These are phyloP conservation scores for Eimeria praecox DNA, from an alignment of 169 alveolate species.

Conservation along the genomic window DNA sequence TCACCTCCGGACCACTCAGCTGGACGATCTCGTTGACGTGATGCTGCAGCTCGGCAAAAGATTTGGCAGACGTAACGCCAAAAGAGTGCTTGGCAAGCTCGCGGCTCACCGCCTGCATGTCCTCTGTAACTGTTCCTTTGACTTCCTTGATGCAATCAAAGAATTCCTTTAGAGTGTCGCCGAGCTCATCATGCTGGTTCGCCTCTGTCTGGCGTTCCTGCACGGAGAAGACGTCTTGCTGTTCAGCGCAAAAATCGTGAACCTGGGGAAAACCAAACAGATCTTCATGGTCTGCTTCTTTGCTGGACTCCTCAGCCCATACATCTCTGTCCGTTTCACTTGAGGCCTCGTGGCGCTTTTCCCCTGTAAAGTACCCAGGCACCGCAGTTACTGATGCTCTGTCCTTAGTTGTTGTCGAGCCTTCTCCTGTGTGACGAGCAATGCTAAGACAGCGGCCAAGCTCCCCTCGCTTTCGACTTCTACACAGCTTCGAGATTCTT, in stretches of 20 bases:
- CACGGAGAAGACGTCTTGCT: background rate
- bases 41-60: conserved; percentile 68
- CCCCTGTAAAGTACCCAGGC: background rate
- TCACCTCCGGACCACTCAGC: conserved; percentile 70
- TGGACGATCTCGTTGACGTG: conserved; percentile 58
- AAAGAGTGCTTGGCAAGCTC: conserved; percentile 28
- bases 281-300: background rate
- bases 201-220: conserved; percentile 2
- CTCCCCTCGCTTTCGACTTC: background rate
- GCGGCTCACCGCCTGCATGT: conserved; percentile 52
- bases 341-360: background rate
- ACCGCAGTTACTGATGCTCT: background rate
- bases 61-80: conserved; percentile 53
- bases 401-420: background rate
- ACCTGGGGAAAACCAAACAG: background rate
- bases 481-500: background rate
- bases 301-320: background rate
- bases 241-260: background rate
- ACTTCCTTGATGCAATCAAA: conserved; percentile 6
- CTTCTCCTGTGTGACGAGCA: background rate
- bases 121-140: conserved; percentile 25
- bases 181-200: background rate
- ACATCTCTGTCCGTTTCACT: background rate
- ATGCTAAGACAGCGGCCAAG: background rate
- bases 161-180: conserved; percentile 1